phyloP scores from a whole-genome alignment of 2,329 filamentous ascomycete species.

The Grosmannia clavigera region DNA sequence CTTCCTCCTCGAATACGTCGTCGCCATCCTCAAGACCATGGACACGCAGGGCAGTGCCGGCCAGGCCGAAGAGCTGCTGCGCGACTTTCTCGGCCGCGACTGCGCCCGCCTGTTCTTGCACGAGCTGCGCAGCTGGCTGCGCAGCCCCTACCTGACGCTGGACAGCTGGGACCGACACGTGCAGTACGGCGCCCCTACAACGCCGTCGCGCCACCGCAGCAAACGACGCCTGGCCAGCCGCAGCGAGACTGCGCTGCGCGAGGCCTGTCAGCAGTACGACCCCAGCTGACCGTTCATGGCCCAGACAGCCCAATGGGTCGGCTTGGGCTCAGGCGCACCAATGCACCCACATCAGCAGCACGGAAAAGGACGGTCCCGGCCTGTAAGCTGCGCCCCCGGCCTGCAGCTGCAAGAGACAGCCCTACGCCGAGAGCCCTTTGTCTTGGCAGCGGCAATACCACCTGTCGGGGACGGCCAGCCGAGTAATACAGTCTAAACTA shows the following conservation, averaged over 20 bases:
- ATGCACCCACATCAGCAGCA: too few relatives aligned
- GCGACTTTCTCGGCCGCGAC: constrained; percentile 63
- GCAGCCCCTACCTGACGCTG: constrained; percentile 63
- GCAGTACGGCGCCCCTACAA: constrained; percentile 41
- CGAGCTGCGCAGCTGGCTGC: constrained; percentile 70
- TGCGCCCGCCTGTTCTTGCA: constrained; percentile 70
- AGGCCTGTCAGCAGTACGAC: constrained; percentile 6
- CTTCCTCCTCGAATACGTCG: constrained; percentile 74
- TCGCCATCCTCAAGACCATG: constrained; percentile 71
- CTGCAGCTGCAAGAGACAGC: too few relatives aligned
- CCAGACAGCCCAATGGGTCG: too few relatives aligned
- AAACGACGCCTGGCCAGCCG: neutral
- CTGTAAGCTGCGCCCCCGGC: too few relatives aligned
- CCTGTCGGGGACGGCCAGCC: too few relatives aligned
- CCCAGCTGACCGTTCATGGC: constrained; percentile 1
- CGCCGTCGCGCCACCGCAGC: neutral
- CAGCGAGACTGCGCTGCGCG: neutral
- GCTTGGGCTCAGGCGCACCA: too few relatives aligned
- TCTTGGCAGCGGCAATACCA: too few relatives aligned
- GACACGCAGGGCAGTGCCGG: constrained; percentile 70
- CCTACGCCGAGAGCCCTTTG: too few relatives aligned
- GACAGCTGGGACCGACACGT: constrained; percentile 71
- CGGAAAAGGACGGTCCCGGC: too few relatives aligned
- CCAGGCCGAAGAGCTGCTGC: constrained; percentile 65
- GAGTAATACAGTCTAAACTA: too few relatives aligned